A percentile compares a stretch with the other conserved stretches of the same genome.
phyloP scores from a whole-genome alignment of 768 basidiomycete genomes.

The Kwoniella dendrophila region DNA sequence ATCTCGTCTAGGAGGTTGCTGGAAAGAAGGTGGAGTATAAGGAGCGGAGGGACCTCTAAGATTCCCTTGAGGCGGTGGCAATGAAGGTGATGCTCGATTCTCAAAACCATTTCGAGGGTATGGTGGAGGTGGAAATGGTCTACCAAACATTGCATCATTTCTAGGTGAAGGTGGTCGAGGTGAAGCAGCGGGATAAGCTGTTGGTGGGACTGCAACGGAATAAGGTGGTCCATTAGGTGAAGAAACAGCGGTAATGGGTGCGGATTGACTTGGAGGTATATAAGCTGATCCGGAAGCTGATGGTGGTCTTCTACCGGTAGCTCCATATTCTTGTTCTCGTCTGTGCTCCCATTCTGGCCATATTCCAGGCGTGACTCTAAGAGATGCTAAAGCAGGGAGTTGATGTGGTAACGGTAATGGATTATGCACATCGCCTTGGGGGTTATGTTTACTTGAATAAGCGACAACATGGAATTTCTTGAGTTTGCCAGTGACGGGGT shows the following conservation, averaged over 20 bases:
- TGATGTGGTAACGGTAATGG: slow-evolving; percentile 45
- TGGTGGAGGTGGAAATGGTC: slow-evolving; percentile 19
- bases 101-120: slow-evolving; percentile 17
- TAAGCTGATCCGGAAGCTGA: slow-evolving; percentile 2
- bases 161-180: slow-evolving; percentile 18
- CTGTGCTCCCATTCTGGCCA: slow-evolving; percentile 51
- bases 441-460: slow-evolving; percentile 47
- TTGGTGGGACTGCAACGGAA: slow-evolving; percentile 21
- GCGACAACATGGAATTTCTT: slow-evolving; percentile 53
- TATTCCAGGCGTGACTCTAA: slow-evolving; percentile 44
- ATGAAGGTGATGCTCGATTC: neutral
- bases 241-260: slow-evolving; percentile 21
- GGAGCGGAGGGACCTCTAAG: slow-evolving; percentile 7
- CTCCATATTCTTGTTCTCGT: slow-evolving; percentile 26
- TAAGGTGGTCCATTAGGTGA: slow-evolving; percentile 25
- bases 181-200: slow-evolving; percentile 14
- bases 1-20: slow-evolving; percentile 15
- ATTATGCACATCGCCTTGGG: slow-evolving; percentile 43
- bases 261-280: slow-evolving; percentile 23
- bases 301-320: slow-evolving; percentile 12
- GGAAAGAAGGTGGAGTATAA: slow-evolving; percentile 14
- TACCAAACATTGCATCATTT: slow-evolving; percentile 2
- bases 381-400: slow-evolving; percentile 36
- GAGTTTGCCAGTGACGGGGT: slow-evolving; percentile 39
- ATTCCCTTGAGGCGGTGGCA: slow-evolving; percentile 8